A percentile compares a stretch with the other conserved stretches of the same genome.
phyloP scores from a whole-genome alignment of 139 green algal species.

The Pseudopediastrum boryanum region DNA sequence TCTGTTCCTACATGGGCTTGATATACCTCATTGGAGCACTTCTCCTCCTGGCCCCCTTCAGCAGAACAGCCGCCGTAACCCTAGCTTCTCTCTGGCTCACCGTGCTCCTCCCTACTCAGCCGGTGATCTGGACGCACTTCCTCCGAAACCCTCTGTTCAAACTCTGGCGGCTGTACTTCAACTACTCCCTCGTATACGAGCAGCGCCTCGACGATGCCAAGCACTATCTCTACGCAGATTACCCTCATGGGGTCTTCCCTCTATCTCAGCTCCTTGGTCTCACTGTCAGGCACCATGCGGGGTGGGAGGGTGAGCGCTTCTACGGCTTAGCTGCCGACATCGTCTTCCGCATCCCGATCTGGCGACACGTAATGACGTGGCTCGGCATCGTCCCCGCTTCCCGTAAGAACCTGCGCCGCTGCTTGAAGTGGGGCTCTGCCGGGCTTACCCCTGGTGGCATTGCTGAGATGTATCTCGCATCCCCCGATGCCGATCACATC shows the following conservation, averaged over 20 bases:
- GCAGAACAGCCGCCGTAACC: neutral
- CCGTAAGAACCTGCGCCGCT: constrained; percentile 6
- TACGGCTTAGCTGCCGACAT: constrained; percentile 31
- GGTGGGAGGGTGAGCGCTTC: constrained; percentile 34
- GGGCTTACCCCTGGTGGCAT: constrained; percentile 37
- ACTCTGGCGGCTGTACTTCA: constrained; percentile 37
- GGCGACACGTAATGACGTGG: constrained; percentile 38
- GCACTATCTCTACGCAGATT: constrained; percentile 38
- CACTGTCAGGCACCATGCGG: constrained; percentile 15
- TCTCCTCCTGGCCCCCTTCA: constrained; percentile 3
- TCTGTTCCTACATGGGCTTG: constrained; percentile 23
- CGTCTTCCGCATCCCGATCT: constrained; percentile 34
- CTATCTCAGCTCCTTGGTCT: constrained; percentile 32
- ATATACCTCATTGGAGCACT: constrained; percentile 16
- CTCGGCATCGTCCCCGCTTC: constrained; percentile 30
- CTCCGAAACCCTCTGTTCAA: neutral
- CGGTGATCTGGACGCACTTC: constrained; percentile 2
- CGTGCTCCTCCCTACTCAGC: constrained; percentile 15
- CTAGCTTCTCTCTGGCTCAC: neutral
- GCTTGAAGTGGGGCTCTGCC: constrained; percentile 31
- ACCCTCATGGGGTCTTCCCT: constrained; percentile 32
- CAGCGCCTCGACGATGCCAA: constrained; percentile 7
- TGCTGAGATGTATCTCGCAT: constrained; percentile 44
- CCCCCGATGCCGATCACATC: constrained; percentile 20
- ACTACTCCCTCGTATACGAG: constrained; percentile 22